Conservation (phyloP, 768 basidiomycete species). For the Russula vinacea region DNA sequence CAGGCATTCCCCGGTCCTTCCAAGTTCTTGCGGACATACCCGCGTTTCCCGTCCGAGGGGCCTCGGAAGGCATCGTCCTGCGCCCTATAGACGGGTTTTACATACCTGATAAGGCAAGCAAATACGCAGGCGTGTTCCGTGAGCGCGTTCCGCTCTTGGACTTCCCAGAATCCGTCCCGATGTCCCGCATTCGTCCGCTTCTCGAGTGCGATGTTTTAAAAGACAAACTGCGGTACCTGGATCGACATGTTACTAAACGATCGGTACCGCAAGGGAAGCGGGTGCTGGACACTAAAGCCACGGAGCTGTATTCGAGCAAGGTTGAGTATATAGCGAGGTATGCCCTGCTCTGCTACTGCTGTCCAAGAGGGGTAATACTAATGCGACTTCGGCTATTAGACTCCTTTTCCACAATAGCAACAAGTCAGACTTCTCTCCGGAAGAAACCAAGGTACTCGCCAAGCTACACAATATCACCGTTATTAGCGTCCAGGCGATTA, state of each 20-base stretch:
- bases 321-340: constrained; percentile 25
- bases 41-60: constrained; percentile 24
- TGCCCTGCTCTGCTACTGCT: background rate
- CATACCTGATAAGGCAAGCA: constrained; percentile 29
- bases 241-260: constrained; percentile 8
- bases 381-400: background rate
- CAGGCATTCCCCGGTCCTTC: constrained; percentile 11
- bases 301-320: constrained; percentile 25
- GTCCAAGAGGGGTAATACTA: background rate
- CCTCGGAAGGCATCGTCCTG: constrained; percentile 6
- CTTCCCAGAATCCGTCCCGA: constrained; percentile 11
- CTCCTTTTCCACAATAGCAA: constrained; percentile 13
- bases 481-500: constrained; percentile 17
- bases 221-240: constrained; percentile 21
- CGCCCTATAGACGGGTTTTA: constrained; percentile 28
- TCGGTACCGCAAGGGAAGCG: constrained; percentile 15
- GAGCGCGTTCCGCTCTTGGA: constrained; percentile 23
- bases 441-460: constrained; percentile 10
- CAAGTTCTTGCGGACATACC: constrained; percentile 8
- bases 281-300: constrained; percentile 12
- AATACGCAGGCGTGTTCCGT: constrained; percentile 24
- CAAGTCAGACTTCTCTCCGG: constrained; percentile 3
- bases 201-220: constrained; percentile 24
- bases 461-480: constrained; percentile 24
- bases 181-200: constrained; percentile 18